phyloP scores from a whole-genome alignment of 2,329 filamentous ascomycete genomes.

The Tolypocladium sp. region DNA sequence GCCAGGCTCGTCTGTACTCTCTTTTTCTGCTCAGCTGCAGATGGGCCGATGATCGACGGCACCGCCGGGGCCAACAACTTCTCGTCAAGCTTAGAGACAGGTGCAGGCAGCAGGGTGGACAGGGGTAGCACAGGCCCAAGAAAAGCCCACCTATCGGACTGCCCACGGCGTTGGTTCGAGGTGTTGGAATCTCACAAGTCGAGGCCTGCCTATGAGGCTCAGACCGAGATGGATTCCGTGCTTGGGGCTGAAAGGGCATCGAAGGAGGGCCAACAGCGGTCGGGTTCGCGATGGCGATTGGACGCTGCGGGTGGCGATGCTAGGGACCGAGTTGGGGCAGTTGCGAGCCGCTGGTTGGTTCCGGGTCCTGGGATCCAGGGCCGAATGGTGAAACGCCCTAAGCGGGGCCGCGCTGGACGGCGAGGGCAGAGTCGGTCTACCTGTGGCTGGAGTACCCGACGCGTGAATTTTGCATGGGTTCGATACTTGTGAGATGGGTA shows the following conservation, averaged over 20 bases:
- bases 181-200: not conserved
- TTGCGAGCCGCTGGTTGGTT: not conserved
- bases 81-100: not conserved
- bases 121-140: not conserved
- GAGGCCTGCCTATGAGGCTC: not conserved
- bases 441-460: no score
- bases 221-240: not conserved
- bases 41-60: not conserved
- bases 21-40: not conserved
- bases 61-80: not conserved
- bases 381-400: slow-evolving; percentile 1
- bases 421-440: no score
- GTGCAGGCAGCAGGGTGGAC: not conserved
- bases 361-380: not conserved
- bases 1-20: not conserved
- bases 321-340: not conserved
- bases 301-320: not conserved
- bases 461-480: no score
- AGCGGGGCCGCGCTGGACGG: not conserved
- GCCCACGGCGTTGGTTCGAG: not conserved
- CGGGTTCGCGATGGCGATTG: not conserved
- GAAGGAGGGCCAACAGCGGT: no score
- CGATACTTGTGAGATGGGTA: no score
- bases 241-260: not conserved
- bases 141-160: not conserved